These are phyloP conservation scores for Chlorella sp. DNA, from an alignment of 139 green algal genomes.

Conservation along the genomic window DNA sequence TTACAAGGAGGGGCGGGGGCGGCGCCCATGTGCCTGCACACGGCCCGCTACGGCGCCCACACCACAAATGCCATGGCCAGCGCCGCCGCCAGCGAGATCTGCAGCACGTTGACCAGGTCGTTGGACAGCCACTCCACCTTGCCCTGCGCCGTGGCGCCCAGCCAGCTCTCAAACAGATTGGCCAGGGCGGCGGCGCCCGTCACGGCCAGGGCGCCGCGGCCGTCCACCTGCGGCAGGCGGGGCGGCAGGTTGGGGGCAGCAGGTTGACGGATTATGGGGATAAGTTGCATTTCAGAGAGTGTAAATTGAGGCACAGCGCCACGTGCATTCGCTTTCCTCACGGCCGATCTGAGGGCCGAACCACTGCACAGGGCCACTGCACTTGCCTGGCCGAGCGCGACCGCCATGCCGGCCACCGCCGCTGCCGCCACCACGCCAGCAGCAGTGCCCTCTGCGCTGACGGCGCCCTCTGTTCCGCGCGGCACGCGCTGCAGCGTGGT, in stretches of 20 bases:
- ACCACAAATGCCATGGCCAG: slow-evolving; percentile 58
- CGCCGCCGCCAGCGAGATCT: slow-evolving; percentile 88
- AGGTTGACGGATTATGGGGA: too few relatives aligned
- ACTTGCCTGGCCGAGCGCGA: slow-evolving; percentile 13
- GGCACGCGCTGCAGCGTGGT: slow-evolving; percentile 87
- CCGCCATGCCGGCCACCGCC: neutral
- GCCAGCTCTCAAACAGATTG: slow-evolving; percentile 91
- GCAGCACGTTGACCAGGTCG: slow-evolving; percentile 96
- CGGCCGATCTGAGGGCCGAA: too few relatives aligned
- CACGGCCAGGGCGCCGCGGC: slow-evolving; percentile 44
- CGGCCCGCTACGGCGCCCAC: neutral
- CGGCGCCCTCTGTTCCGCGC: slow-evolving; percentile 94
- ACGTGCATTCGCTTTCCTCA: too few relatives aligned
- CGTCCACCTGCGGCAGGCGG: slow-evolving; percentile 51
- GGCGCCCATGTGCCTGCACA: too few relatives aligned
- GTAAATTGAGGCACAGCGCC: too few relatives aligned
- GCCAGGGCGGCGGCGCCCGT: slow-evolving; percentile 75
- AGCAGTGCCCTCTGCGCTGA: slow-evolving; percentile 93
- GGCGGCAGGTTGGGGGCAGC: neutral
- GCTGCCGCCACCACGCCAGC: slow-evolving; percentile 80
- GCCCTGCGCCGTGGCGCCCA: slow-evolving; percentile 90
- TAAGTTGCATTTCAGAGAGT: too few relatives aligned
- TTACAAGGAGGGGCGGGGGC: too few relatives aligned
- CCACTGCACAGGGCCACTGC: too few relatives aligned
- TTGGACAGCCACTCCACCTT: slow-evolving; percentile 90